phyloP scores from a whole-genome alignment of 306 rosid species.

The Betula pendula region DNA sequence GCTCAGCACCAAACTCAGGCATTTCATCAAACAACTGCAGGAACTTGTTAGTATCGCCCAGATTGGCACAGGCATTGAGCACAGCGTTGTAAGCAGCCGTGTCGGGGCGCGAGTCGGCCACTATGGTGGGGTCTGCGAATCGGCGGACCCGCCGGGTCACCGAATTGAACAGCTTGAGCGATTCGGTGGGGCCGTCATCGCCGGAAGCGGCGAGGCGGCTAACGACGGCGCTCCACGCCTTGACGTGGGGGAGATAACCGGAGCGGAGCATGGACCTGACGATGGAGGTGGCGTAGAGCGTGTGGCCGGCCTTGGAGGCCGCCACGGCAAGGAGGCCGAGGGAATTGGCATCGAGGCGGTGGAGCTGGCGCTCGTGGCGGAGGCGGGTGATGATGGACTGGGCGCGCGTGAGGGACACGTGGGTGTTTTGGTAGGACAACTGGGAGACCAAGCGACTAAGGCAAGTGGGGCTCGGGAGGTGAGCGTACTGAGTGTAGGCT shows the following conservation, averaged over 20 bases:
- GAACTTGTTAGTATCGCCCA: constrained; percentile 63
- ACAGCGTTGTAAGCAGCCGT: constrained; percentile 82
- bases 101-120: constrained; percentile 71
- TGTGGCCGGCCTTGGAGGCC: constrained; percentile 70
- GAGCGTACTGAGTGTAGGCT: constrained; percentile 46
- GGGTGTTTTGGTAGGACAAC: constrained; percentile 59
- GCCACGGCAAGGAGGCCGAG: constrained; percentile 90
- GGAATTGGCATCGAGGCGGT: constrained; percentile 82
- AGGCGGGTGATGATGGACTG: constrained; percentile 93
- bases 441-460: constrained; percentile 87
- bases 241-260: constrained; percentile 90
- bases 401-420: constrained; percentile 68
- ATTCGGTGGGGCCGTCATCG: constrained; percentile 68
- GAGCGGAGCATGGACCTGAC: constrained; percentile 98
- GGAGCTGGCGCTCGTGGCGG: constrained; percentile 85
- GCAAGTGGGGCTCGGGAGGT: constrained; percentile 75
- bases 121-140: constrained; percentile 42
- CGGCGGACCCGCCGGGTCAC: constrained; percentile 60
- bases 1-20: constrained; percentile 51
- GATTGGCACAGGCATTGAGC: constrained; percentile 83
- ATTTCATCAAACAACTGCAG: constrained; percentile 88
- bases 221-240: constrained; percentile 94
- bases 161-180: constrained; percentile 52
- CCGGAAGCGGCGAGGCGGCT: constrained; percentile 63
- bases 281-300: constrained; percentile 72